A percentile compares a stretch with the other conserved stretches of the same genome.
Conservation (phyloP, 192 early-diverging fungal species). For the Coemansia aciculifera region DNA sequence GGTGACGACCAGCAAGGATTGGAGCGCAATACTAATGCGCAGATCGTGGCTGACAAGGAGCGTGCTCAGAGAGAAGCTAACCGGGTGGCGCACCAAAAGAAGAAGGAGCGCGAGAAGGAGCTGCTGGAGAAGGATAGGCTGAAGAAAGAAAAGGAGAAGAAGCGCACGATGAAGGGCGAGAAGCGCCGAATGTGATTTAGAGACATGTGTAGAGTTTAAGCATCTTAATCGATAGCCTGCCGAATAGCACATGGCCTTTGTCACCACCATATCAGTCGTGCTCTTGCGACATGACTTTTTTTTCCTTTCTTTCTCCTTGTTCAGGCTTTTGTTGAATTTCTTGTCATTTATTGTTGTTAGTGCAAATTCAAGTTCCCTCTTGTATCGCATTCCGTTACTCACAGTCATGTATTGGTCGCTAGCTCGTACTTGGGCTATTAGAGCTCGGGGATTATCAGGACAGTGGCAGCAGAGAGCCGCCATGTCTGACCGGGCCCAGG, state of each 20-base stretch:
- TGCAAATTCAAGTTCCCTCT: background rate
- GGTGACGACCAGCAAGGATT: background rate
- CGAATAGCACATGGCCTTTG: too few relatives aligned
- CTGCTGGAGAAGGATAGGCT: slow-evolving; percentile 23
- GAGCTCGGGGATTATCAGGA: background rate
- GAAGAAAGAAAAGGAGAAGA: slow-evolving; percentile 35
- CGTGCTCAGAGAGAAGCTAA: slow-evolving; percentile 21
- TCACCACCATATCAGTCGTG: background rate
- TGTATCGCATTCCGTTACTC: background rate
- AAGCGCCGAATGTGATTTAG: slow-evolving; percentile 38
- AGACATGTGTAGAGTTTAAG: too few relatives aligned
- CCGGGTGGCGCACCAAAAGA: slow-evolving; percentile 35
- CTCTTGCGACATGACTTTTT: background rate
- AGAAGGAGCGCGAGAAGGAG: slow-evolving; percentile 40
- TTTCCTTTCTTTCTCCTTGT: background rate
- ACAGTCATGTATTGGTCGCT: background rate
- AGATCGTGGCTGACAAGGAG: slow-evolving; percentile 31
- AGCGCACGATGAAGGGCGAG: slow-evolving; percentile 42
- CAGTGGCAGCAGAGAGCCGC: background rate
- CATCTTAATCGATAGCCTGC: too few relatives aligned
- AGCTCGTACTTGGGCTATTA: background rate
- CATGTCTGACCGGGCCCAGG: slow-evolving; percentile 5
- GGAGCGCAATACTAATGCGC: slow-evolving; percentile 29
- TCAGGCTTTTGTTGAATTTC: background rate
- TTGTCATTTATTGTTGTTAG: background rate